These are phyloP conservation scores for Vachellia collinsii DNA, from an alignment of 306 rosid genomes.

Conservation along the genomic window DNA sequence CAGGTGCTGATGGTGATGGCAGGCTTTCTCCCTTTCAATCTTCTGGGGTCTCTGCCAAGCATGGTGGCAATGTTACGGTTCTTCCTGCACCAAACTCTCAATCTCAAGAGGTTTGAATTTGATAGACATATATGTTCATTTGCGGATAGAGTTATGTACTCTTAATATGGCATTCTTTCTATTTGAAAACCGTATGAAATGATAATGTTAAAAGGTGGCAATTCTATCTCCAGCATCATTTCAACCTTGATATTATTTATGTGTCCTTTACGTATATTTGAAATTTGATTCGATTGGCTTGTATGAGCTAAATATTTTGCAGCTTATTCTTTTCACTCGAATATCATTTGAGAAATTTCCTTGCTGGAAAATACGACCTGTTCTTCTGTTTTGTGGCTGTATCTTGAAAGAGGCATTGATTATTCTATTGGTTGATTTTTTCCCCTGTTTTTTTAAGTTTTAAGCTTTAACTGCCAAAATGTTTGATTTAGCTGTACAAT, in stretches of 20 bases:
- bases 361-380: neutral
- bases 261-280: neutral
- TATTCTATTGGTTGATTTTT: neutral
- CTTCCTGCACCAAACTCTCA: constrained; percentile 73
- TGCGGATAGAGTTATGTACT: neutral
- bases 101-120: constrained; percentile 80
- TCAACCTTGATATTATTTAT: constrained; percentile 7
- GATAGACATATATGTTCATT: neutral
- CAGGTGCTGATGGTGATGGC: constrained; percentile 83
- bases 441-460: neutral
- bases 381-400: neutral
- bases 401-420: neutral
- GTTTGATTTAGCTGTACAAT: neutral
- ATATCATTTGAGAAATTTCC: neutral
- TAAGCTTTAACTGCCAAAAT: neutral
- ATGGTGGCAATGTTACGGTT: constrained; percentile 71
- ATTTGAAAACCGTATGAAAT: constrained; percentile 14
- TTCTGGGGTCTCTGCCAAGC: constrained; percentile 69
- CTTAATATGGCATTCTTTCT: neutral
- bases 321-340: neutral
- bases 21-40: constrained; percentile 85
- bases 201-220: constrained; percentile 7
- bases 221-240: neutral
- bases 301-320: neutral
- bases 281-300: constrained; percentile 5